Conservation (phyloP, 2,329 filamentous ascomycete species). For the Emmonsiellopsis sp. region DNA sequence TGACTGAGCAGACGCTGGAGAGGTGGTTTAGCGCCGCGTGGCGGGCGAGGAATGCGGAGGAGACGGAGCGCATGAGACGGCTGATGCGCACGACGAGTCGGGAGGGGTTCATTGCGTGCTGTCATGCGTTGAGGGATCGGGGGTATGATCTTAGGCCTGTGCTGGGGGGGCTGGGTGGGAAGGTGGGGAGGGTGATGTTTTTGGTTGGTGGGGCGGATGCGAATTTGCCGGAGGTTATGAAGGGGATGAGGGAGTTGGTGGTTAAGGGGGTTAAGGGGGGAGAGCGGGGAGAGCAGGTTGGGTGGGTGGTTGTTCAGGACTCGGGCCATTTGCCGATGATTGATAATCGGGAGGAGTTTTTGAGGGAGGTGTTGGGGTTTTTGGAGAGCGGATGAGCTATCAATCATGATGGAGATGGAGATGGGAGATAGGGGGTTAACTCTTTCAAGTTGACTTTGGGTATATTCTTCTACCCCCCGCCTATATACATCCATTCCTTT, state of each 20-base stretch:
- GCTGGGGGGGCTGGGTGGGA: slow-evolving; percentile 39
- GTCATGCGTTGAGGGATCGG: slow-evolving; percentile 27
- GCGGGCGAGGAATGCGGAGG: slow-evolving; percentile 26
- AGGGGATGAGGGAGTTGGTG: slow-evolving; percentile 32
- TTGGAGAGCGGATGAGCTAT: not conserved
- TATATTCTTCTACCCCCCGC: no score
- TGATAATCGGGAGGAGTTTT: slow-evolving; percentile 28
- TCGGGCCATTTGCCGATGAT: slow-evolving; percentile 33
- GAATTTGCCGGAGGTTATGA: slow-evolving; percentile 34
- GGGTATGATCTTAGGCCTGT: slow-evolving; percentile 31
- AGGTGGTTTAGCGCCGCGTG: slow-evolving; percentile 35
- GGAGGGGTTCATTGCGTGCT: slow-evolving; percentile 36
- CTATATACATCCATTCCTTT: no score
- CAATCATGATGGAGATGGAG: no score
- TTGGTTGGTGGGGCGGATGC: slow-evolving; percentile 32
- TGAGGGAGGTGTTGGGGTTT: slow-evolving; percentile 13
- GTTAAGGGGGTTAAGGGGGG: slow-evolving; percentile 21
- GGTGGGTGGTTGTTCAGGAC: slow-evolving; percentile 14
- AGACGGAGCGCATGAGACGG: slow-evolving; percentile 25
- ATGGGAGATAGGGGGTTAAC: no score
- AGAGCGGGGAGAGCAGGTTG: slow-evolving; percentile 19
- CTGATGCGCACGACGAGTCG: slow-evolving; percentile 31
- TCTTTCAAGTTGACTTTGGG: no score
- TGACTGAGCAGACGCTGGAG: slow-evolving; percentile 26
- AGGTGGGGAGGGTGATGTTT: slow-evolving; percentile 35